These are phyloP conservation scores for Gyromitra esculenta DNA, from an alignment of 2,329 filamentous ascomycete genomes.

Conservation along the genomic window DNA sequence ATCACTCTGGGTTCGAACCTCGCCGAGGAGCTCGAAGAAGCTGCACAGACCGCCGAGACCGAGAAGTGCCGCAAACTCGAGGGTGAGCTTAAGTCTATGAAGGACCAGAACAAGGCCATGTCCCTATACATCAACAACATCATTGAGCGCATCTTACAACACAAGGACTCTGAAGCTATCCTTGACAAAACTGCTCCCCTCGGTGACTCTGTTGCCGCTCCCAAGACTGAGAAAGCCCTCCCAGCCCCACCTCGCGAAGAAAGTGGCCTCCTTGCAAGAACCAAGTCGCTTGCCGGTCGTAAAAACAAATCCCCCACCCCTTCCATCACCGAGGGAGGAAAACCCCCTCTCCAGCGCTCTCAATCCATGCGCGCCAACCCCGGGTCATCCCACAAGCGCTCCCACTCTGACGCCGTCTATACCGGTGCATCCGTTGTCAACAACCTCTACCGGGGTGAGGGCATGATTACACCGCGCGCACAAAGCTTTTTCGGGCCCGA, in stretches of 20 bases:
- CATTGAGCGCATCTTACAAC: conserved; percentile 90
- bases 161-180: conserved; percentile 94
- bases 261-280: conserved; percentile 66
- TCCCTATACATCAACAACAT: conserved; percentile 99
- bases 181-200: conserved; percentile 75
- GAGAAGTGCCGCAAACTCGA: conserved; percentile 76
- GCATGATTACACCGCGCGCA: conserved; percentile 55
- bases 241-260: conserved; percentile 74
- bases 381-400: conserved; percentile 61
- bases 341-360: conserved; percentile 62
- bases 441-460: conserved; percentile 55
- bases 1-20: conserved; percentile 70
- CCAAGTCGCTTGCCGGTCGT: conserved; percentile 68
- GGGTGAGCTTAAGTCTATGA: conserved; percentile 78
- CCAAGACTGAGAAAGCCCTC: conserved; percentile 81
- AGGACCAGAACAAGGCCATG: conserved; percentile 96
- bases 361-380: conserved; percentile 60
- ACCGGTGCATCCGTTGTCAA: conserved; percentile 47
- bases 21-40: conserved; percentile 78
- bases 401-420: conserved; percentile 62
- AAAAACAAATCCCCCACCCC: conserved; percentile 52
- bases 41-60: conserved; percentile 65
- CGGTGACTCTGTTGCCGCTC: conserved; percentile 66
- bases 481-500: conserved; percentile 55
- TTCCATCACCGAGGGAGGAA: conserved; percentile 62